Percentiles rank a stretch among this genome's conserved stretches.
phyloP scores from a whole-genome alignment of 306 rosid genomes.

The Glycine tomentella region DNA sequence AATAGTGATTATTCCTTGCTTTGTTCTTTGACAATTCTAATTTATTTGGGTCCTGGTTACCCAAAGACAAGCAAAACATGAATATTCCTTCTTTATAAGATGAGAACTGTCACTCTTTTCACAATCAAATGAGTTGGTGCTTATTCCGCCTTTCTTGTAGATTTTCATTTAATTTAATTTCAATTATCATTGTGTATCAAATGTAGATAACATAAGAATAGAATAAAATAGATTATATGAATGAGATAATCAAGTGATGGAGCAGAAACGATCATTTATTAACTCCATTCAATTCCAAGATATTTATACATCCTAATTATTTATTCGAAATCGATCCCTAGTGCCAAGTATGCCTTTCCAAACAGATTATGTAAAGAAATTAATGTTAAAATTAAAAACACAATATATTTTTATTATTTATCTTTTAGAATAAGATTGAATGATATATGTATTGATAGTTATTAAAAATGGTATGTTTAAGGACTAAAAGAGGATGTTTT shows the following conservation, averaged over 20 bases:
- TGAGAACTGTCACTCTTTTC: conserved; percentile 13
- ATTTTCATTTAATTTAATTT: neutral
- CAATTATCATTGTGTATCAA: neutral
- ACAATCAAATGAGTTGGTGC: neutral
- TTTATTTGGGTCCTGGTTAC: conserved; percentile 15
- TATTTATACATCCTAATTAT: neutral
- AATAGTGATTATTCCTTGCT: conserved; percentile 28
- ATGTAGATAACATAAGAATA: neutral
- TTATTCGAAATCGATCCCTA: neutral
- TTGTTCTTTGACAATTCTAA: conserved; percentile 7
- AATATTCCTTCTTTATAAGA: conserved; percentile 2
- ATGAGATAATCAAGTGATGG: neutral
- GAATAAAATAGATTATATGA: neutral
- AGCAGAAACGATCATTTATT: neutral
- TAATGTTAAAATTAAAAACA: neutral
- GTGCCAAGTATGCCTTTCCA: neutral
- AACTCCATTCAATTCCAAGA: conserved; percentile 1
- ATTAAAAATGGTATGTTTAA: too few species aligned
- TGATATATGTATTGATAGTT: too few species aligned
- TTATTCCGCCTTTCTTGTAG: neutral
- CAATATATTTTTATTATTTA: neutral
- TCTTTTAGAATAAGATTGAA: neutral
- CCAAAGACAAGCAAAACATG: conserved; percentile 36
- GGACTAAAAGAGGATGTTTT: too few species aligned
- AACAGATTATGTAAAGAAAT: neutral